These are phyloP conservation scores for Aspergillus kassunensis DNA, from an alignment of 495 filamentous ascomycete species.

Conservation along the genomic window DNA sequence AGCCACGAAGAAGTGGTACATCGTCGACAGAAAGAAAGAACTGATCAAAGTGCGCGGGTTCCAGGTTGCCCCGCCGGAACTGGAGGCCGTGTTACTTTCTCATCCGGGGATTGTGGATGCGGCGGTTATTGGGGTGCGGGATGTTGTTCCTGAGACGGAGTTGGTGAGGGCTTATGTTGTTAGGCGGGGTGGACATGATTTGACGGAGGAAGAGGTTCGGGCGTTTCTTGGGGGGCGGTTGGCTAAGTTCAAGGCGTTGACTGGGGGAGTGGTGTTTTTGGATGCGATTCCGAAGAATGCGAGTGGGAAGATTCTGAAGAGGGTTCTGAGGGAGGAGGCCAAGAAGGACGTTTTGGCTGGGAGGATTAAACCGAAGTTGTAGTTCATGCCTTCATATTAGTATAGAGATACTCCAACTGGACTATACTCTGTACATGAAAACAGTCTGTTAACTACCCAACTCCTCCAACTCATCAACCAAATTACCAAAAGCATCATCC, in stretches of 20 bases:
- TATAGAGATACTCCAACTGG: too few relatives aligned
- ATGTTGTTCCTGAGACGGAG: slow-evolving; percentile 59
- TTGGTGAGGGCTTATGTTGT: slow-evolving; percentile 72
- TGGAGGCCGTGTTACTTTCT: slow-evolving; percentile 25
- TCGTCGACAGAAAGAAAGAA: slow-evolving; percentile 36
- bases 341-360: too few relatives aligned
- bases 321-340: slow-evolving; percentile 27
- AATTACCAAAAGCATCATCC: slow-evolving; percentile 2
- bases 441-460: slow-evolving; percentile 1
- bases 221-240: slow-evolving; percentile 50
- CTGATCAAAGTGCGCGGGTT: slow-evolving; percentile 39
- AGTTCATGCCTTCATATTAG: too few relatives aligned
- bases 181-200: slow-evolving; percentile 26
- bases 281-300: slow-evolving; percentile 63
- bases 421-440: too few relatives aligned
- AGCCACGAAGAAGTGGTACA: slow-evolving; percentile 29
- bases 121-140: slow-evolving; percentile 44
- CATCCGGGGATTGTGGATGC: slow-evolving; percentile 24
- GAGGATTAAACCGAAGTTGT: too few relatives aligned
- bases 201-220: slow-evolving; percentile 45
- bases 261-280: slow-evolving; percentile 69
- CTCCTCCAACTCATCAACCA: not conserved
- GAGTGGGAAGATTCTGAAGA: slow-evolving; percentile 73
- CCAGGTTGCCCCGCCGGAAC: slow-evolving; percentile 28
- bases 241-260: slow-evolving; percentile 60